A percentile compares a stretch with the other conserved stretches of the same genome.
Evolutionary conservation across 1,284 basidiomycete genomes (phyloP).

Genomic region (Ganoderma lingzhi): DNA sequence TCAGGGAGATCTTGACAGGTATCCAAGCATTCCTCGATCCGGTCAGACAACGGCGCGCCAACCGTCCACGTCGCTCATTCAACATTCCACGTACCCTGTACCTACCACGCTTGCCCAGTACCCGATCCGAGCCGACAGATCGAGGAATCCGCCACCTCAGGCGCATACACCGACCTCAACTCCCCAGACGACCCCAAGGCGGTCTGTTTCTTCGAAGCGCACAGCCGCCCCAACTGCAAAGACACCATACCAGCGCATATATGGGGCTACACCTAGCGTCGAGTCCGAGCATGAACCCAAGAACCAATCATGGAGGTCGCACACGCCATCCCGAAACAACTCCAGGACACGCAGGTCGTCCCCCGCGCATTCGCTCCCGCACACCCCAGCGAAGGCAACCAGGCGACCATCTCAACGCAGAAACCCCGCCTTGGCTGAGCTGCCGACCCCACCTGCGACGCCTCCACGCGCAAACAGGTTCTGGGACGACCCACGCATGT

Average conservation of each 20-base stretch:
- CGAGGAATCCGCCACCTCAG: slow-evolving; percentile 2
- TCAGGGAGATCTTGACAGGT: not conserved
- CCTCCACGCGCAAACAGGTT: slow-evolving; percentile 4
- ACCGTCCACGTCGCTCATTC: not conserved
- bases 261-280: not conserved
- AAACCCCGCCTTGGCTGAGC: not conserved
- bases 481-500: not conserved
- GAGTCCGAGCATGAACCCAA: not conserved
- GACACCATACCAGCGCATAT: not conserved
- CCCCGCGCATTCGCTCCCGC: not conserved
- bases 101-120: not conserved
- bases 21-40: not conserved
- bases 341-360: not conserved
- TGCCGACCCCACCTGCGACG: not conserved
- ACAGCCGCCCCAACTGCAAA: not conserved
- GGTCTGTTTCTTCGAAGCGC: not conserved
- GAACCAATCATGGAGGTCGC: not conserved
- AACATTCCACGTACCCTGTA: not conserved
- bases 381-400: not conserved
- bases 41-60: not conserved
- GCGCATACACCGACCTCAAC: not conserved
- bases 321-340: not conserved
- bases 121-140: slow-evolving; percentile 2
- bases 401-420: not conserved
- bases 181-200: not conserved